These are phyloP conservation scores for Colletotrichum liriopes DNA, from an alignment of 2,329 filamentous ascomycete genomes.

Conservation along the genomic window DNA sequence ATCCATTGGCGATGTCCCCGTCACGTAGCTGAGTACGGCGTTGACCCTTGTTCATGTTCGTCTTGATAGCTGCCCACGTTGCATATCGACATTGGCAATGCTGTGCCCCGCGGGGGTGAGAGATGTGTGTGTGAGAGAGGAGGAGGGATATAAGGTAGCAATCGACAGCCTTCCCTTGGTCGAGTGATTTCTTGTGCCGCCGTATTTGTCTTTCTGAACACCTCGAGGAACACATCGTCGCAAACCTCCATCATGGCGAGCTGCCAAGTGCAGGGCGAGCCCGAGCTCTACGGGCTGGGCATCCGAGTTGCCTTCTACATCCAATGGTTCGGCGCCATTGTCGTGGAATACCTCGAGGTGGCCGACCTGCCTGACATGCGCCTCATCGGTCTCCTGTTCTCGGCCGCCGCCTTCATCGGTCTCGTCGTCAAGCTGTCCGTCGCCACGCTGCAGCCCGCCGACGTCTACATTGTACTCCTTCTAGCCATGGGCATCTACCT, in stretches of 20 bases:
- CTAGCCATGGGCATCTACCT: conserved; percentile 51
- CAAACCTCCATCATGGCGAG: conserved; percentile 42
- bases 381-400: conserved; percentile 52
- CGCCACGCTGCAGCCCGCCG: conserved; percentile 48
- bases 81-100: conserved; percentile 23
- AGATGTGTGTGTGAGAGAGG: neutral
- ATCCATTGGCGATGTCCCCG: conserved; percentile 23
- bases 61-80: conserved; percentile 33
- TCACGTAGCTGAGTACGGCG: conserved; percentile 15
- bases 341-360: conserved; percentile 51
- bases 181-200: neutral
- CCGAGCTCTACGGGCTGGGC: conserved; percentile 55
- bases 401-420: conserved; percentile 46
- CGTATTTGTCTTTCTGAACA: neutral
- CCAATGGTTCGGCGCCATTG: conserved; percentile 54
- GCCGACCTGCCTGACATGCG: conserved; percentile 50
- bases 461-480: conserved; percentile 53
- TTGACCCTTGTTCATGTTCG: conserved; percentile 23
- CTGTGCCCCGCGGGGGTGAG: neutral
- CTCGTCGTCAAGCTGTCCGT: conserved; percentile 49
- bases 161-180: conserved; percentile 3
- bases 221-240: neutral
- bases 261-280: conserved; percentile 48
- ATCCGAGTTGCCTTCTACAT: conserved; percentile 54
- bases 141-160: conserved; percentile 7